phyloP scores from a whole-genome alignment of 192 early-diverging fungal species.

The Helicostylum pulchrum region DNA sequence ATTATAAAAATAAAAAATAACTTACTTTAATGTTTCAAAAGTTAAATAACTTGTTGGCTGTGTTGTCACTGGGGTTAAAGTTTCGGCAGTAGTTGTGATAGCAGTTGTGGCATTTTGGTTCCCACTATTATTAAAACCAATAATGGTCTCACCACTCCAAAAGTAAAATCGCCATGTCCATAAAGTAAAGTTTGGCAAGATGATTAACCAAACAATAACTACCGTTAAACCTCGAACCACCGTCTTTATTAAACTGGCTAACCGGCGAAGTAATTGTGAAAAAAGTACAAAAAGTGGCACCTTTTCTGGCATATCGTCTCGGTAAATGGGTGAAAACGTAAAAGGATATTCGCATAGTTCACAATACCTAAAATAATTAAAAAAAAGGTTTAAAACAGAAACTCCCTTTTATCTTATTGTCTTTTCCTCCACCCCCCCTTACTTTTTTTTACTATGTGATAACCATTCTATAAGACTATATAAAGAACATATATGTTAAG shows the following conservation, averaged over 20 bases:
- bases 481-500: background rate
- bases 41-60: background rate
- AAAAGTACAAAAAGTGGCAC: conserved; percentile 53
- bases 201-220: conserved; percentile 70
- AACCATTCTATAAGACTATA: conserved; percentile 80
- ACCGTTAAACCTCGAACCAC: conserved; percentile 65
- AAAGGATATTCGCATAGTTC: conserved; percentile 89
- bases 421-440: conserved; percentile 3
- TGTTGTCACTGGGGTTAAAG: background rate
- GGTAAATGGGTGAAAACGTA: conserved; percentile 78
- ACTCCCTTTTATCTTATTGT: background rate
- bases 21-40: conserved; percentile 9
- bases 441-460: conserved; percentile 74
- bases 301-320: conserved; percentile 65
- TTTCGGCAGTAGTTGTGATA: background rate
- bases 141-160: conserved; percentile 60
- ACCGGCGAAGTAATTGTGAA: conserved; percentile 8
- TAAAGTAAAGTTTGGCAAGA: conserved; percentile 77
- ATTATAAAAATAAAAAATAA: background rate
- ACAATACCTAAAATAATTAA: conserved; percentile 56
- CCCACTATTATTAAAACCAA: conserved; percentile 31
- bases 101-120: background rate
- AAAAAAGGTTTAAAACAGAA: background rate
- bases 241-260: conserved; percentile 24
- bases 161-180: conserved; percentile 87